Conservation (phyloP, 352 stramenopile genomes). For the Globisporangium polare region DNA sequence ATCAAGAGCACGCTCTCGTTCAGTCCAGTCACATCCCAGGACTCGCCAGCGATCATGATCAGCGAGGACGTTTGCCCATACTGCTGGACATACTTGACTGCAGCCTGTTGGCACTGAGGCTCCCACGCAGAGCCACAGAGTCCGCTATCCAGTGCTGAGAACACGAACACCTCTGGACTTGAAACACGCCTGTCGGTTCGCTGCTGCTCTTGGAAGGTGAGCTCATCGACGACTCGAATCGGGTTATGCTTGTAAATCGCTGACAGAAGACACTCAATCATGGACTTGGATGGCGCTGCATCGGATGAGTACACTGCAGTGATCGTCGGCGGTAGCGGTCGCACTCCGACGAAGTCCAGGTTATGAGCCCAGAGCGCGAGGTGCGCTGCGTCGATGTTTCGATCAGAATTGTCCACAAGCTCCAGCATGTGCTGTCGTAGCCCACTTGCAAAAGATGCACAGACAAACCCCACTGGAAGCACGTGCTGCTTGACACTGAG, state of each 20-base stretch:
- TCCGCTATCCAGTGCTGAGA: constrained; percentile 18
- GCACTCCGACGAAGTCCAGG: constrained; percentile 11
- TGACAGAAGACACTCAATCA: constrained; percentile 36
- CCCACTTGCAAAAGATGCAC: not conserved
- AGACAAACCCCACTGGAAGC: not conserved
- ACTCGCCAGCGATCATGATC: constrained; percentile 35
- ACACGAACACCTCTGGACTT: constrained; percentile 34
- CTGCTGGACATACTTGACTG: constrained; percentile 5
- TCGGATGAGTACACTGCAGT: constrained; percentile 17
- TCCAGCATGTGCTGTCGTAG: not conserved
- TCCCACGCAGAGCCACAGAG: constrained; percentile 2
- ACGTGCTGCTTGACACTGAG: constrained; percentile 1
- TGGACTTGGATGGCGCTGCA: constrained; percentile 2
- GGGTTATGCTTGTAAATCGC: constrained; percentile 19
- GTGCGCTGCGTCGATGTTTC: constrained; percentile 13
- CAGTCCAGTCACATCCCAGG: constrained; percentile 16
- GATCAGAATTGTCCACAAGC: not conserved
- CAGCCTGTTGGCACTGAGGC: constrained; percentile 9
- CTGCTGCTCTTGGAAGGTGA: constrained; percentile 2
- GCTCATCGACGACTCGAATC: constrained; percentile 26
- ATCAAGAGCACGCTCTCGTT: constrained; percentile 31
- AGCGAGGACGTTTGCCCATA: constrained; percentile 10
- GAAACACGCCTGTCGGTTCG: not conserved
- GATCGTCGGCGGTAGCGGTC: not conserved
- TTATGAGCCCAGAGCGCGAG: constrained; percentile 36